phyloP scores from a whole-genome alignment of 148 eudicot species.

The Fallopia convolvulus region DNA sequence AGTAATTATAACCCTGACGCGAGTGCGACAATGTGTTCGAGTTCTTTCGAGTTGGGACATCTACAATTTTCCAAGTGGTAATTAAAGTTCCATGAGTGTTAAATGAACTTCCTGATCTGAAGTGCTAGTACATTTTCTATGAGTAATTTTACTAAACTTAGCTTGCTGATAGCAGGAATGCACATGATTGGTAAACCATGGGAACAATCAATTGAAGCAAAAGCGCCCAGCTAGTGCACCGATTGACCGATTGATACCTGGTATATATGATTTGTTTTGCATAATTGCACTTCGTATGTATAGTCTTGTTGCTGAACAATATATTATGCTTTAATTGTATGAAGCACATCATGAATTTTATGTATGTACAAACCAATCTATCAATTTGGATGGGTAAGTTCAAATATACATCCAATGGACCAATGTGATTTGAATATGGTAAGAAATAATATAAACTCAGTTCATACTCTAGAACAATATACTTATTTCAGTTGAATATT shows the following conservation, averaged over 20 bases:
- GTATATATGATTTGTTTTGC: slow-evolving; percentile 1
- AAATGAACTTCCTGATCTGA: neutral
- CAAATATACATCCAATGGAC: neutral
- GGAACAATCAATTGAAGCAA: neutral
- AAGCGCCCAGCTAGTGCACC: neutral
- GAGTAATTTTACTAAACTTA: neutral
- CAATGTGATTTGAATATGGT: neutral
- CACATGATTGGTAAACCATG: neutral
- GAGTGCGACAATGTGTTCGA: neutral
- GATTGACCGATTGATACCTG: neutral
- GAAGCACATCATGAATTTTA: neutral
- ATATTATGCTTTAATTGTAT: neutral
- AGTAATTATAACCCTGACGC: neutral
- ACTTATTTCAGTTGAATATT: neutral
- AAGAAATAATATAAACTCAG: neutral
- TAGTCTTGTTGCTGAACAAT: neutral
- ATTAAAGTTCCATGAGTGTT: neutral
- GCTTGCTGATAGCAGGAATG: neutral
- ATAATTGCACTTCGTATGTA: neutral
- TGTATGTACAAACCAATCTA: neutral
- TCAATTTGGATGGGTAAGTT: neutral
- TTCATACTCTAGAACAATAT: neutral
- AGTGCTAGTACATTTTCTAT: neutral
- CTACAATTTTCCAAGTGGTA: neutral
- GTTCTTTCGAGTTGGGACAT: slow-evolving; percentile 3